Percentiles rank a stretch among this genome's conserved stretches.
These are phyloP conservation scores for Tripterygium wilfordii DNA, from an alignment of 177 flowering plant species.

Conservation along the genomic window DNA sequence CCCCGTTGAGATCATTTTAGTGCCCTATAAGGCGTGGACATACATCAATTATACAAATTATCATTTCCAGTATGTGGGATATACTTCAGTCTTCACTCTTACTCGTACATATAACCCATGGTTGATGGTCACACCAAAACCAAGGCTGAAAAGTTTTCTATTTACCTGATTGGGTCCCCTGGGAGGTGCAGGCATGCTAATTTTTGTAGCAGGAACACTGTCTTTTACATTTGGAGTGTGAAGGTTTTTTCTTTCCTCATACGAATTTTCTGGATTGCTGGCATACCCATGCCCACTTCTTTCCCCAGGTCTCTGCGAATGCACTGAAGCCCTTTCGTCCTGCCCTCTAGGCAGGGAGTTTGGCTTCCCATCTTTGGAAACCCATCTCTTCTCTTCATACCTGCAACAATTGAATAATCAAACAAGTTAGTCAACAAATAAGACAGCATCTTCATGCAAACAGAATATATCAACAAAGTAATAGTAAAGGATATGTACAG, in stretches of 20 bases:
- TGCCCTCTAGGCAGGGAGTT: conserved; percentile 37
- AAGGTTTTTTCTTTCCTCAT: conserved; percentile 39
- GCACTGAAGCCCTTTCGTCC: conserved; percentile 37
- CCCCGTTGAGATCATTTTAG: no score
- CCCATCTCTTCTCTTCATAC: conserved; percentile 95
- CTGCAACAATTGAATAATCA: conserved; percentile 28
- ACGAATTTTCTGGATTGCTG: conserved; percentile 26
- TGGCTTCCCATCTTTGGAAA: conserved; percentile 51
- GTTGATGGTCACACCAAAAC: no score
- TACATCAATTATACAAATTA: no score
- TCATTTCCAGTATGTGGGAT: no score
- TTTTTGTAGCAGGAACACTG: conserved; percentile 27
- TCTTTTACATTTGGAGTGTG: conserved; percentile 23
- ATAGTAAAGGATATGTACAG: no score
- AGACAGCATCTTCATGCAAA: no score
- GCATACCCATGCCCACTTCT: conserved; percentile 29
- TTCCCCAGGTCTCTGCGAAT: conserved; percentile 39
- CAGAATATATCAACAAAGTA: no score
- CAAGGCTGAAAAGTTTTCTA: neutral
- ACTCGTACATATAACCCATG: no score
- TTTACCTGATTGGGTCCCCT: conserved; percentile 51
- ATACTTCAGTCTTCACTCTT: no score
- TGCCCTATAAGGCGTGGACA: no score
- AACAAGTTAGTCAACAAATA: no score
- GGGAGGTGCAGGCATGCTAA: conserved; percentile 49